phyloP scores from a whole-genome alignment of 768 basidiomycete species.

The Cystobasidium onofrii region DNA sequence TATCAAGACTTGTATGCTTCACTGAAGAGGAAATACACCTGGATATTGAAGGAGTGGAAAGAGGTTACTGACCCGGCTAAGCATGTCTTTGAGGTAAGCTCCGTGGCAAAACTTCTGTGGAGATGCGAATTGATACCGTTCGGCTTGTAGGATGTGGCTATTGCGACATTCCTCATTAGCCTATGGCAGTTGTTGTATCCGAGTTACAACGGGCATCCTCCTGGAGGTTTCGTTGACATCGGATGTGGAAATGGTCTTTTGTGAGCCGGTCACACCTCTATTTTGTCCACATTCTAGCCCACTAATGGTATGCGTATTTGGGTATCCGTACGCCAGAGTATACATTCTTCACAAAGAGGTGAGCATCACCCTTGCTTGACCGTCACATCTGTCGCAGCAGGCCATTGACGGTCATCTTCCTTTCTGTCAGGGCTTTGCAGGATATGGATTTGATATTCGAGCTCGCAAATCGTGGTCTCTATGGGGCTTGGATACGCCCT shows the following conservation, averaged over 20 bases:
- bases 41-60: constrained; percentile 60
- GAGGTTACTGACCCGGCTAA: constrained; percentile 79
- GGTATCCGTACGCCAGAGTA: no score
- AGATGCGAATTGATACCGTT: background rate
- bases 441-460: constrained; percentile 77
- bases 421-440: constrained; percentile 57
- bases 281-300: no score
- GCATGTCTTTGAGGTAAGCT: constrained; percentile 64
- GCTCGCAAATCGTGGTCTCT: constrained; percentile 73
- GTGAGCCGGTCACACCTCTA: constrained; percentile 43
- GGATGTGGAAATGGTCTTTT: constrained; percentile 93
- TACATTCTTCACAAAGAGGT: background rate
- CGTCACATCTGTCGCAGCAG: background rate
- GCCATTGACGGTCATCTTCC: no score
- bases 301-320: no score
- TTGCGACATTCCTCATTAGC: constrained; percentile 84
- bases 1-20: constrained; percentile 87
- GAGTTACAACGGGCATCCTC: constrained; percentile 48
- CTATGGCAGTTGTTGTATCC: constrained; percentile 73
- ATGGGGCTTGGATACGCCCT: constrained; percentile 60
- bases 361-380: background rate
- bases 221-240: constrained; percentile 78
- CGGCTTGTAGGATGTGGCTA: constrained; percentile 66
- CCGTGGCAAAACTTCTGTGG: background rate
- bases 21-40: constrained; percentile 75